A percentile compares a stretch with the other conserved stretches of the same genome.
These are phyloP conservation scores for Macrocybe gigantea DNA, from an alignment of 768 basidiomycete genomes.

Conservation along the genomic window DNA sequence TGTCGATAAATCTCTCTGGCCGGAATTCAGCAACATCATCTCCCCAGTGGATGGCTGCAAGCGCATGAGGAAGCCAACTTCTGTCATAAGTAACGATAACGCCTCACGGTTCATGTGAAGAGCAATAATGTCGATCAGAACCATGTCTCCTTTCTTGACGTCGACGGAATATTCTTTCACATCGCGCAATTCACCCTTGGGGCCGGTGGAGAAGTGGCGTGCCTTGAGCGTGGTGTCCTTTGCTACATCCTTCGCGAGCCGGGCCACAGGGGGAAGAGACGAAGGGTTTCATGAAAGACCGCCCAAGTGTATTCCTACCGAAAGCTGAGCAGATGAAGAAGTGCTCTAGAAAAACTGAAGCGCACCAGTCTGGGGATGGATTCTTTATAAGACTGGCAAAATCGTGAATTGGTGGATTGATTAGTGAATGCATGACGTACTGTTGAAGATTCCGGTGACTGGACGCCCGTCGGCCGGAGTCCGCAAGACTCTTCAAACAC, in stretches of 20 bases:
- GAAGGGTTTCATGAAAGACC: slow-evolving; percentile 40
- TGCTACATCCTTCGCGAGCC: slow-evolving; percentile 27
- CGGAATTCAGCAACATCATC: slow-evolving; percentile 36
- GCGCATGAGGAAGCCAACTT: not conserved
- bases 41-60: slow-evolving; percentile 44
- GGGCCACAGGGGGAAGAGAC: slow-evolving; percentile 33
- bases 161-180: slow-evolving; percentile 25
- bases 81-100: not conserved
- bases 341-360: not conserved
- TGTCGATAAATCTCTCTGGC: slow-evolving; percentile 47
- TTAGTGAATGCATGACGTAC: slow-evolving; percentile 15
- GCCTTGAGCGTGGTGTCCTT: slow-evolving; percentile 28
- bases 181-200: slow-evolving; percentile 18
- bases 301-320: slow-evolving; percentile 36
- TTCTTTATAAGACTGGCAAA: slow-evolving; percentile 31
- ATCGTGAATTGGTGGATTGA: not conserved
- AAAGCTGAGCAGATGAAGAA: not conserved
- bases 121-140: slow-evolving; percentile 35
- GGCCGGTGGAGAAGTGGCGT: slow-evolving; percentile 22
- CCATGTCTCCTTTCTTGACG: slow-evolving; percentile 30
- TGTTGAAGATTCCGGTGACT: slow-evolving; percentile 15
- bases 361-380: slow-evolving; percentile 30
- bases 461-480: slow-evolving; percentile 33
- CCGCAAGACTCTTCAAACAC: slow-evolving; percentile 32
- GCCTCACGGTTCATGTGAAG: slow-evolving; percentile 40